These are phyloP conservation scores for Microbotryum violaceum DNA, from an alignment of 1,284 basidiomycete species.

Conservation along the genomic window DNA sequence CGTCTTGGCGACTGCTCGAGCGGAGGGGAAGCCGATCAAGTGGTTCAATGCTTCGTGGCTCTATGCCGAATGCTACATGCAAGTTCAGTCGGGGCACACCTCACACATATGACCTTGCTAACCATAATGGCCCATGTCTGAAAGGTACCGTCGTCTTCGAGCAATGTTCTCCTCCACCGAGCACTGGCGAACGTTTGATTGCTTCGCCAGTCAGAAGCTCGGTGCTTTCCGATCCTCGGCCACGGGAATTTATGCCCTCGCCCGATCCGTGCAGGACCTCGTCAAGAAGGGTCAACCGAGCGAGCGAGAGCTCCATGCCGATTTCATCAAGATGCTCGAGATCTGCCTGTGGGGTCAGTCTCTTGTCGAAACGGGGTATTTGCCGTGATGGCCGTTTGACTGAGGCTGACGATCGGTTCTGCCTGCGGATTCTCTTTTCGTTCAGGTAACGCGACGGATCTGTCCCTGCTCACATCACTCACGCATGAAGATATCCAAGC, in stretches of 20 bases:
- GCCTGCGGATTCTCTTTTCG: not conserved
- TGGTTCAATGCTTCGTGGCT: slow-evolving; percentile 94
- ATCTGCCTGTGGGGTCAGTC: slow-evolving; percentile 66
- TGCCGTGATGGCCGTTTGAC: no score
- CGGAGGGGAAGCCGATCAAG: slow-evolving; percentile 52
- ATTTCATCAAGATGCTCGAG: slow-evolving; percentile 74
- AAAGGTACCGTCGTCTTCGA: slow-evolving; percentile 75
- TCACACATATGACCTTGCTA: slow-evolving; percentile 48
- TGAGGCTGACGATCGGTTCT: no score
- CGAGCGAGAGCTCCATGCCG: slow-evolving; percentile 51
- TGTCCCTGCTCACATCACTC: slow-evolving; percentile 73
- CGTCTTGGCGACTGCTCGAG: slow-evolving; percentile 53
- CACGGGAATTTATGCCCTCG: slow-evolving; percentile 60
- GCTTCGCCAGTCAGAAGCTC: slow-evolving; percentile 73
- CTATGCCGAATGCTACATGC: slow-evolving; percentile 71
- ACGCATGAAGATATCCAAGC: slow-evolving; percentile 70
- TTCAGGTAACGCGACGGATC: slow-evolving; percentile 50
- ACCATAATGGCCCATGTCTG: not conserved
- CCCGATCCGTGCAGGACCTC: slow-evolving; percentile 19
- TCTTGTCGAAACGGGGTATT: slow-evolving; percentile 34
- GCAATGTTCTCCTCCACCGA: slow-evolving; percentile 62
- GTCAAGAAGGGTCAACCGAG: slow-evolving; percentile 43
- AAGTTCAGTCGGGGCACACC: slow-evolving; percentile 31
- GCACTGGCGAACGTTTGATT: slow-evolving; percentile 74
- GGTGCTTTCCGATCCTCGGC: slow-evolving; percentile 70